A percentile compares a stretch with the other conserved stretches of the same genome.
Evolutionary conservation across 192 early-diverging fungal genomes (phyloP).

Genomic region (Blastocladiella britannica): DNA sequence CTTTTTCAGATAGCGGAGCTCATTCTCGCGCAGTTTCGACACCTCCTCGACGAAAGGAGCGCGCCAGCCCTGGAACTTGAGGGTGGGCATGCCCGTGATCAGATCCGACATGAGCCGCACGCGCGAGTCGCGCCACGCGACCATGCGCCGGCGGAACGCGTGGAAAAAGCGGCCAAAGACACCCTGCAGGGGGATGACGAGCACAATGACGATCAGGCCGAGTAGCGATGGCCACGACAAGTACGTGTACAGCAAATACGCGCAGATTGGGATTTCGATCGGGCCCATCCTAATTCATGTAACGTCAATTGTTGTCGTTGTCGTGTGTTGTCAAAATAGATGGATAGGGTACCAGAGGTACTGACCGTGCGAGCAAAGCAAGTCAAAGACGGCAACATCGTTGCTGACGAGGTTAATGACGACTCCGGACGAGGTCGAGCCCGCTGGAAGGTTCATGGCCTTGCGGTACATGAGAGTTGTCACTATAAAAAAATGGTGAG

Average conservation of each 20-base stretch:
- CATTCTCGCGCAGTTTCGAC: constrained; percentile 23
- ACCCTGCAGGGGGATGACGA: not conserved
- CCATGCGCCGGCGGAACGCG: not conserved
- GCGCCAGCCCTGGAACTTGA: constrained; percentile 63
- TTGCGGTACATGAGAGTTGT: not conserved
- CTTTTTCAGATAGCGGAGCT: constrained; percentile 24
- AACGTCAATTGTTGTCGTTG: too few relatives aligned
- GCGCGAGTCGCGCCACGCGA: constrained; percentile 8
- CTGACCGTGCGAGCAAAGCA: not conserved
- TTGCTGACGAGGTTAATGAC: not conserved
- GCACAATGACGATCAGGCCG: not conserved
- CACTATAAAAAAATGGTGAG: too few relatives aligned
- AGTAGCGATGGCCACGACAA: not conserved
- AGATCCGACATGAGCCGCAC: constrained; percentile 54
- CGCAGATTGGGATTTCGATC: not conserved
- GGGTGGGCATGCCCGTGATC: constrained; percentile 48
- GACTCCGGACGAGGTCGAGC: not conserved
- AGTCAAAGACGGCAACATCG: not conserved
- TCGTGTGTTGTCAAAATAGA: too few relatives aligned
- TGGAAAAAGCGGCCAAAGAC: not conserved
- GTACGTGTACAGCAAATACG: not conserved
- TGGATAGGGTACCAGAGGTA: too few relatives aligned
- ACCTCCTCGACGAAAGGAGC: constrained; percentile 37
- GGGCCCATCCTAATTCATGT: too few relatives aligned
- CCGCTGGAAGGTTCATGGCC: not conserved